Conservation (phyloP, 1,284 basidiomycete species). For the Ceratobasidium sp. region DNA sequence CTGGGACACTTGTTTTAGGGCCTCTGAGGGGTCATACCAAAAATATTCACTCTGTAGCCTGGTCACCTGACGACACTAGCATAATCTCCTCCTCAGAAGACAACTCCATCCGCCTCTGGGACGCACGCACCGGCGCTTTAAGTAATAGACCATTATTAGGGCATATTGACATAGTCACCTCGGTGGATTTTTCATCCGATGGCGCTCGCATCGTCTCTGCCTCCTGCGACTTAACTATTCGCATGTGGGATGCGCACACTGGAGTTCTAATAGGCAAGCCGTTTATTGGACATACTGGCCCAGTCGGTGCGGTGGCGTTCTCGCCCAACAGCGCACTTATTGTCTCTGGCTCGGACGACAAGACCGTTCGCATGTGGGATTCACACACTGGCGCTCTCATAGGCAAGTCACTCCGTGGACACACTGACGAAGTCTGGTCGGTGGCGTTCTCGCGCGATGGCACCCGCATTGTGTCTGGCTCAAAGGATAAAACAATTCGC, state of each 20-base stretch:
- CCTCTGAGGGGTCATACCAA: neutral
- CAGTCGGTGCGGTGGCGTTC: neutral
- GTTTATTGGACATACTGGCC: neutral
- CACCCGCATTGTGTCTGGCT: neutral
- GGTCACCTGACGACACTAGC: neutral
- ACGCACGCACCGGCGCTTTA: neutral
- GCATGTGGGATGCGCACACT: neutral
- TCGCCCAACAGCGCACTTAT: neutral
- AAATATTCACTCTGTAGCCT: neutral
- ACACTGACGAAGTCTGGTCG: neutral
- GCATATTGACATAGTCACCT: neutral
- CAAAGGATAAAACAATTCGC: neutral
- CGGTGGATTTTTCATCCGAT: constrained; percentile 1
- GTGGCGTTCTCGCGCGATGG: constrained; percentile 7
- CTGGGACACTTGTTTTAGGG: neutral
- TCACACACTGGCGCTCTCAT: neutral
- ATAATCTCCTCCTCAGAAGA: neutral
- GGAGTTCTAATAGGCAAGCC: neutral
- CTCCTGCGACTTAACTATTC: neutral
- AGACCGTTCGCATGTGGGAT: constrained; percentile 2
- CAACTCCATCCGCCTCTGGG: neutral
- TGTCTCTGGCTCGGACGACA: neutral
- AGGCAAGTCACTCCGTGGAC: neutral
- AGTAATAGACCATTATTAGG: neutral
- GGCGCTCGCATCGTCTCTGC: neutral